A percentile compares a stretch with the other conserved stretches of the same genome.
phyloP scores from a whole-genome alignment of 768 basidiomycete species.

The Hemileccinum impolitum region DNA sequence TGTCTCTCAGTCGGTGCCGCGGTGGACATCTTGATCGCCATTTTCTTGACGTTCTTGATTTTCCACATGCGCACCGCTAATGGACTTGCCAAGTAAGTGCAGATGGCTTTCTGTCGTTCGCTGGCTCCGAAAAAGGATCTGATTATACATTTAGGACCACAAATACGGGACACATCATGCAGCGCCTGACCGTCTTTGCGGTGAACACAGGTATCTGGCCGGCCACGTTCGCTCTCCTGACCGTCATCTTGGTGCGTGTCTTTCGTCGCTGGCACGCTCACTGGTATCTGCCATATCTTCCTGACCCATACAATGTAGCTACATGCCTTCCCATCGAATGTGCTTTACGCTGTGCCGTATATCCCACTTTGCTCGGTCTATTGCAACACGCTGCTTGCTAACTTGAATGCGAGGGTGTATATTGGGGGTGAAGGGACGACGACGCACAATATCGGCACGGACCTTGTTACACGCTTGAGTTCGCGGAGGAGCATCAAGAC shows the following conservation, averaged over 20 bases:
- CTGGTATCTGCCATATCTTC: background rate
- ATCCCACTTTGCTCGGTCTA: background rate
- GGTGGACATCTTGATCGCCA: background rate
- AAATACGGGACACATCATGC: background rate
- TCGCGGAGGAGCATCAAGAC: too few species aligned
- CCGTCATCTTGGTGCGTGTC: background rate
- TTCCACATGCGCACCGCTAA: background rate
- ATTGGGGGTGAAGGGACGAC: background rate
- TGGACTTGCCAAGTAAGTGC: too few species aligned
- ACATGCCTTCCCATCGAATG: background rate
- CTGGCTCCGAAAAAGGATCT: background rate
- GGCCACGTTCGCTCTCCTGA: background rate
- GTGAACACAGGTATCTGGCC: background rate
- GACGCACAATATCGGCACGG: background rate
- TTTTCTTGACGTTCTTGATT: background rate
- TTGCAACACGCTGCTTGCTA: background rate
- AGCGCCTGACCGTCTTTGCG: background rate
- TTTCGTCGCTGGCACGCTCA: too few species aligned
- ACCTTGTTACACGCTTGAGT: too few species aligned
- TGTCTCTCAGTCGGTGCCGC: background rate
- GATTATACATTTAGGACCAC: background rate
- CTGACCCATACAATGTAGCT: background rate
- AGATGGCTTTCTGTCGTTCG: too few species aligned
- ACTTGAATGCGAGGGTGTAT: background rate
- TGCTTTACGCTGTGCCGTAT: background rate